Evolutionary conservation across 108 stramenopile genomes (phyloP), one percentile per base, ranked within the genome.

Genomic region (Nitzschia sp.): DNA sequence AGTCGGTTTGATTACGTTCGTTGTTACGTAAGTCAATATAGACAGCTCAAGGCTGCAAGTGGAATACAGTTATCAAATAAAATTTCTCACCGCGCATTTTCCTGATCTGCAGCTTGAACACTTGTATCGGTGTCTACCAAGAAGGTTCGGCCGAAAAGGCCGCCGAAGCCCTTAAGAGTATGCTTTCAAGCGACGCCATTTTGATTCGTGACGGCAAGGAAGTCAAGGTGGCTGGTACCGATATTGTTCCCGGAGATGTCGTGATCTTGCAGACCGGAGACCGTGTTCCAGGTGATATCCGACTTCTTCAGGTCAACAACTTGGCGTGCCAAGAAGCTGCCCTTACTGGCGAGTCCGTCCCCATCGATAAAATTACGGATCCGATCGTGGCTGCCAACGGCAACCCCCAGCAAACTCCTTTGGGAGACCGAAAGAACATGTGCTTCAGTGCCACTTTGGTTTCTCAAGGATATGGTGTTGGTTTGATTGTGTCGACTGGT

Each of bases 341-440:
- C 29, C 70, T 97, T 28, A 97, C 97, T 9, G 97, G 97, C 28
- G 95, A 97, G 69, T 85, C 93, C 21, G 86, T 90, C 45, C 92
- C 97, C 16, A 84, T 90, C 58, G 89, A 92, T 58, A 97, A 97
- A 85, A 62, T 48, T 13, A 58, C 61, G 41, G 83, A 77, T 27
- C 66, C 80, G 23, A 87, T 92, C 57, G 58, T 48, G 16, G 56
- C 77, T 21, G 25, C 28, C 2, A 63, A 62, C 16, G 84, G 72
- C 47, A 23, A 57, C 29, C 77, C 88, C 25, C 83, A 78, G 34
- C 64, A 61, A 34, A 84, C 83, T 53, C 93, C 86, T 47, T 85
- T 97, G 54, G 95, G 94, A 34, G 87, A 91, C 58, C 75, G 90
- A 44, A 74, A 88, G 66, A 89, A 82, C 66, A 96, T 96, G 94